Evolutionary conservation across 129 eudicot species (phyloP).

Genomic region (carrot (Daucus carota)): DNA sequence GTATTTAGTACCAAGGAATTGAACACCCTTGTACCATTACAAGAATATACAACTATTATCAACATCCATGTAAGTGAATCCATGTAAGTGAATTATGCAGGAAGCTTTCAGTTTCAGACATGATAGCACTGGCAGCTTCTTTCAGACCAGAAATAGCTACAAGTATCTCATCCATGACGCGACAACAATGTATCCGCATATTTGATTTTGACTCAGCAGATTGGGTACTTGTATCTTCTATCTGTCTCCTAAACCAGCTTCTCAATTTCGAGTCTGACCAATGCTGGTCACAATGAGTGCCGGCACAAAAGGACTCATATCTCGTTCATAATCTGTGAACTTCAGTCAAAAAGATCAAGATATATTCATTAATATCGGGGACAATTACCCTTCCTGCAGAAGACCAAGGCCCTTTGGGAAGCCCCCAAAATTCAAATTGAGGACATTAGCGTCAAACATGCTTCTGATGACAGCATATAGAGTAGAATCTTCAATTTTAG

Average conservation of each 20-base stretch:
- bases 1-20: conserved; percentile 57
- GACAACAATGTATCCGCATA: conserved; percentile 64
- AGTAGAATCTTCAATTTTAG: conserved; percentile 54
- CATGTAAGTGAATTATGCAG: conserved; percentile 42
- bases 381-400: conserved; percentile 81
- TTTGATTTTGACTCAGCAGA: conserved; percentile 16
- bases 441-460: conserved; percentile 58
- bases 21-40: conserved; percentile 47
- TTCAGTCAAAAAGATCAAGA: conserved; percentile 71
- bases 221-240: conserved; percentile 23
- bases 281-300: conserved; percentile 17
- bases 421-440: conserved; percentile 80
- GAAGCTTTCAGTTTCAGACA: conserved; percentile 57
- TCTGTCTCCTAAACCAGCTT: conserved; percentile 82
- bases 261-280: conserved; percentile 52
- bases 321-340: conserved; percentile 64
- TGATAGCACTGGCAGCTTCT: conserved; percentile 49
- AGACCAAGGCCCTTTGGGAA: conserved; percentile 91
- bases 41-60: conserved; percentile 30
- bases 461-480: conserved; percentile 37
- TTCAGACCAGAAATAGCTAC: conserved; percentile 64
- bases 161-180: conserved; percentile 89
- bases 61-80: conserved; percentile 42
- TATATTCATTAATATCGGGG: conserved; percentile 80
- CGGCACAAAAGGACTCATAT: conserved; percentile 50